Conservation (phyloP, 2,329 filamentous ascomycete species). For the Talaromyces sp. region DNA sequence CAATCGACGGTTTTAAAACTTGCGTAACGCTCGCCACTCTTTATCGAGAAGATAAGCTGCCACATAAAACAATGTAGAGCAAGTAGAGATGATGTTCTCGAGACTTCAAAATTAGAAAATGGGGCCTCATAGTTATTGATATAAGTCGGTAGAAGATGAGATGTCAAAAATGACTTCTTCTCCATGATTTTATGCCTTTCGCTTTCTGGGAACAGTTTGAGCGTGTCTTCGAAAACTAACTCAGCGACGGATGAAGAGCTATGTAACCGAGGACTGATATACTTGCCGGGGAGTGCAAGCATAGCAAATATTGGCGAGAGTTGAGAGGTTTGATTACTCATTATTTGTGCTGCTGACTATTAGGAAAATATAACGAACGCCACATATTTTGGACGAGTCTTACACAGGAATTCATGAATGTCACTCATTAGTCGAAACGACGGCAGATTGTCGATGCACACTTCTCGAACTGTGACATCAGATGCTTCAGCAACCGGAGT, state of each 20-base stretch:
- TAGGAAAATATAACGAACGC: not conserved
- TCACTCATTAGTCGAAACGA: not conserved
- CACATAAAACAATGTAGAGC: not conserved
- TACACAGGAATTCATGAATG: not conserved
- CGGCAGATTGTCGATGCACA: slow-evolving; percentile 1
- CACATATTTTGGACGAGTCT: not conserved
- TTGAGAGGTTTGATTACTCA: not conserved
- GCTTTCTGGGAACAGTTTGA: not conserved
- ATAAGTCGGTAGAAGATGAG: not conserved
- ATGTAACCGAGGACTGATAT: not conserved
- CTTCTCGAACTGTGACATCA: not conserved
- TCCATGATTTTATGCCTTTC: not conserved
- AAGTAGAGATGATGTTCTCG: not conserved
- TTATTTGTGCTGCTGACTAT: not conserved
- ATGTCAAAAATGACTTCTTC: not conserved
- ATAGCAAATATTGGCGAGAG: not conserved
- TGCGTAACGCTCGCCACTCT: not conserved
- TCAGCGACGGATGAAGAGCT: not conserved
- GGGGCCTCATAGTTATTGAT: not conserved
- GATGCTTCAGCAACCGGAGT: not conserved
- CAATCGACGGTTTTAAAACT: not conserved
- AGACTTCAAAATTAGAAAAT: not conserved
- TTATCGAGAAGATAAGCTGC: not conserved
- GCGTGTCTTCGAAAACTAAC: not conserved
- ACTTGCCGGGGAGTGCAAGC: not conserved